phyloP scores from a whole-genome alignment of 169 alveolate species.

The Plasmodium inui region DNA sequence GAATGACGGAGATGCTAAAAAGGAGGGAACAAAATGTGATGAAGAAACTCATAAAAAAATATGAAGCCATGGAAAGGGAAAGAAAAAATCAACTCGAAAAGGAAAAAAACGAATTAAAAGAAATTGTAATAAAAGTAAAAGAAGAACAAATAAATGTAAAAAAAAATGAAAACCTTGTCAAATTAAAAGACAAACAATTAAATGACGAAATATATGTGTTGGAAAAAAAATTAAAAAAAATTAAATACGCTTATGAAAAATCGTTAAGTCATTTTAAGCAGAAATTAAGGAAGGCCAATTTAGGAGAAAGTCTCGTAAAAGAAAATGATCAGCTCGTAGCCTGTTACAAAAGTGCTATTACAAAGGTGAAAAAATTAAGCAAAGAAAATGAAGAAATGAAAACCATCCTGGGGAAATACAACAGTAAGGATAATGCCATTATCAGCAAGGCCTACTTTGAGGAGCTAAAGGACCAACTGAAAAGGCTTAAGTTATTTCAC shows the following conservation, averaged over 20 bases:
- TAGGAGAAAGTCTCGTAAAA: constrained; percentile 22
- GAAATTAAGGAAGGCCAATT: constrained; percentile 10
- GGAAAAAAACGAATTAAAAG: constrained; percentile 59
- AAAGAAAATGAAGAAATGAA: constrained; percentile 60
- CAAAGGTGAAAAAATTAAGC: not conserved
- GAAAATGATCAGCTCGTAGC: constrained; percentile 12
- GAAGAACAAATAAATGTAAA: constrained; percentile 64
- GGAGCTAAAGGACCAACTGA: constrained; percentile 7
- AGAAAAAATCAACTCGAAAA: constrained; percentile 57
- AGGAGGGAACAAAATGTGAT: constrained; percentile 30
- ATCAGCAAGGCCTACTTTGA: constrained; percentile 47
- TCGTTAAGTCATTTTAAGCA: constrained; percentile 26
- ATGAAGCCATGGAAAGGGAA: constrained; percentile 55
- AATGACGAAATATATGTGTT: constrained; percentile 26
- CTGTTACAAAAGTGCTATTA: not conserved
- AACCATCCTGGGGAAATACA: not conserved
- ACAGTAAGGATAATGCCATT: constrained; percentile 43
- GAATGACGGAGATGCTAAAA: constrained; percentile 20
- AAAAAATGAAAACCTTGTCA: constrained; percentile 18
- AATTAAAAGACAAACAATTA: constrained; percentile 54
- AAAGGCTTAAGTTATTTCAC: not conserved
- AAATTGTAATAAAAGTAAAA: constrained; percentile 49
- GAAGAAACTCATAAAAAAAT: constrained; percentile 28
- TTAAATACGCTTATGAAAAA: constrained; percentile 52
- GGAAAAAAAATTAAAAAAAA: constrained; percentile 68